Conservation (phyloP, 225 moss, liverwort and hornwort species). For the Pseudisothecium myosuroides region DNA sequence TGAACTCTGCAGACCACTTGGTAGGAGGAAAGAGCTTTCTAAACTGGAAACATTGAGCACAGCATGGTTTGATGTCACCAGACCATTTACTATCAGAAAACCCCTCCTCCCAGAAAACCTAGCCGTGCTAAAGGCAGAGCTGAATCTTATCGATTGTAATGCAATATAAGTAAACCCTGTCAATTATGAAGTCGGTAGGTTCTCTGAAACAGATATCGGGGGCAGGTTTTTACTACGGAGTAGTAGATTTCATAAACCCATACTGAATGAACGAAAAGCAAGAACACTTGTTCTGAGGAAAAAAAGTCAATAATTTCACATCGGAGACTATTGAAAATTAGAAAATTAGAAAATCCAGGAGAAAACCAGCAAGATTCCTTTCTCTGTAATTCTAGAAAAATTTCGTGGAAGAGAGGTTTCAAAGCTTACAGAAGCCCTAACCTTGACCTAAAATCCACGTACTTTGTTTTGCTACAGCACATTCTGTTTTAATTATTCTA, state of each 20-base stretch:
- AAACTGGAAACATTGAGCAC: conserved; percentile 45
- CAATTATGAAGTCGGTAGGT: not conserved
- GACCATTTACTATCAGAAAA: not conserved
- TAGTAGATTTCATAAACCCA: not conserved
- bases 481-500: not conserved
- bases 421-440: not conserved
- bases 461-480: not conserved
- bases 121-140: not conserved
- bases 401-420: not conserved
- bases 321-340: not conserved
- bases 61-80: not conserved
- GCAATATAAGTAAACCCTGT: not conserved
- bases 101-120: not conserved
- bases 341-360: not conserved
- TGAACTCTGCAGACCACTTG: conserved; percentile 88
- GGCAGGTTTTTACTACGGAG: too few relatives aligned
- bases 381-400: not conserved
- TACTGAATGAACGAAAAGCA: not conserved
- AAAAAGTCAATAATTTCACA: not conserved
- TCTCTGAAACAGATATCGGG: not conserved
- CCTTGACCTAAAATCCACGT: not conserved
- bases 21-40: conserved; percentile 90
- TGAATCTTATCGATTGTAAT: not conserved
- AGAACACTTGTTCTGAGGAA: not conserved
- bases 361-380: not conserved